phyloP scores from a whole-genome alignment of 495 filamentous ascomycete species.

The Trichoderma virens region DNA sequence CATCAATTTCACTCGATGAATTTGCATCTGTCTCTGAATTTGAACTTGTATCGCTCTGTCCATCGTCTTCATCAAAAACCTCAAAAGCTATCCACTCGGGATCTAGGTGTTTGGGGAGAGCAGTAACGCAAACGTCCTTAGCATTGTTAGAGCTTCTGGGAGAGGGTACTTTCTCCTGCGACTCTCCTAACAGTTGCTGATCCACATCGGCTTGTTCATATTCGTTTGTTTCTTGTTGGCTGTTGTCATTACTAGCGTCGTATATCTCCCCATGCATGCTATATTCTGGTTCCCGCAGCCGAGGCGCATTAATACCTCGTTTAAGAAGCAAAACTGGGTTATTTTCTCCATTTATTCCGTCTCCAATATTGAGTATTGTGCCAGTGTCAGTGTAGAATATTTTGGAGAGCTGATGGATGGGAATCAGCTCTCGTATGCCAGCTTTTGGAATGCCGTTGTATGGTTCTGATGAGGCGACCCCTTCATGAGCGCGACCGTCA shows the following conservation, averaged over 20 bases:
- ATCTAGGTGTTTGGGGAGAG: constrained; percentile 72
- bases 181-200: constrained; percentile 54
- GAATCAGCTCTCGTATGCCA: constrained; percentile 76
- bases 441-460: constrained; percentile 67
- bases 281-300: constrained; percentile 43
- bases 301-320: constrained; percentile 66
- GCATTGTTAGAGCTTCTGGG: neutral
- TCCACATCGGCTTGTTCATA: constrained; percentile 58
- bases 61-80: constrained; percentile 61
- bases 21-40: neutral
- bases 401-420: constrained; percentile 86
- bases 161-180: constrained; percentile 11
- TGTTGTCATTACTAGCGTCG: neutral
- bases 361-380: constrained; percentile 83
- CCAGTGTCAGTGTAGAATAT: constrained; percentile 98
- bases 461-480: constrained; percentile 54
- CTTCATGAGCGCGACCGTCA: constrained; percentile 80
- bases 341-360: constrained; percentile 64
- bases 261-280: neutral
- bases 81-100: constrained; percentile 95
- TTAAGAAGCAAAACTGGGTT: constrained; percentile 85
- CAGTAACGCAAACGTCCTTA: neutral
- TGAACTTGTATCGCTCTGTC: constrained; percentile 24
- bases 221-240: constrained; percentile 25
- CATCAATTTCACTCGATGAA: constrained; percentile 21